Base-by-base conservation (phyloP, 805 yeast species). In the Kluyveromyces siamensis region DNA sequence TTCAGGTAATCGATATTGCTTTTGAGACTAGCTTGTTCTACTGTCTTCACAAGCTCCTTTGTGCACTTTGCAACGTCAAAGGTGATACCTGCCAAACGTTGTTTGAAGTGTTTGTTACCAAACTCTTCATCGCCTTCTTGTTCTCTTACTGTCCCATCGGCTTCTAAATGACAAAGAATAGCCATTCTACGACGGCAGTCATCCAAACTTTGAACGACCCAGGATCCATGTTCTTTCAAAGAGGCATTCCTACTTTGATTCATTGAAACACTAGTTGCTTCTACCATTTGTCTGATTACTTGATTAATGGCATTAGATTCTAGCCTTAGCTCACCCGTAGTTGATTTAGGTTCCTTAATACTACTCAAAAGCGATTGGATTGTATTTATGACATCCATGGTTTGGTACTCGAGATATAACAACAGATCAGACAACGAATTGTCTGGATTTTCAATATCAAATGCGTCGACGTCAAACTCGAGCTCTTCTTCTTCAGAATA, bases 31-130 rank as follows among this genome's bases (percentile, higher is more conserved):
- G 96, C 96, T 63, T 90, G 97, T 64, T 91, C 97, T 6, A 91
- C 96, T 1, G 96, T 87, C 70, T 90, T 90, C 18, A 91, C 98
- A 61, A 91, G 75, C 66, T 91, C 98, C 66, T 90, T 91, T 6
- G 97, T 91, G 65, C 95, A 85, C 67, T 91, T 89, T 21, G 97
- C 97, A 69, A 91, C 87, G 65, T 91, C 98, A 70, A 89, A 91
- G 27, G 96, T 91, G 56, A 90, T 84, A 2, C 97, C 97, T 0
- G 98, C 98, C 55, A 91, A 77, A 60, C 97, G 79, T 67, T 91
- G 97, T 67, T 87, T 87, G 71, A 88, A 84, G 57, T 85, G 85
- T 65, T 86, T 84, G 62, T 88, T 95, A 2, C 96, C 96, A 61
- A 76, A 81, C 47, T 82, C 87, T 36, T 60, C 68, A 54, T 81